Base-by-base conservation (phyloP, 2,329 filamentous ascomycete genomes). In the Paradendryphiella salina region DNA sequence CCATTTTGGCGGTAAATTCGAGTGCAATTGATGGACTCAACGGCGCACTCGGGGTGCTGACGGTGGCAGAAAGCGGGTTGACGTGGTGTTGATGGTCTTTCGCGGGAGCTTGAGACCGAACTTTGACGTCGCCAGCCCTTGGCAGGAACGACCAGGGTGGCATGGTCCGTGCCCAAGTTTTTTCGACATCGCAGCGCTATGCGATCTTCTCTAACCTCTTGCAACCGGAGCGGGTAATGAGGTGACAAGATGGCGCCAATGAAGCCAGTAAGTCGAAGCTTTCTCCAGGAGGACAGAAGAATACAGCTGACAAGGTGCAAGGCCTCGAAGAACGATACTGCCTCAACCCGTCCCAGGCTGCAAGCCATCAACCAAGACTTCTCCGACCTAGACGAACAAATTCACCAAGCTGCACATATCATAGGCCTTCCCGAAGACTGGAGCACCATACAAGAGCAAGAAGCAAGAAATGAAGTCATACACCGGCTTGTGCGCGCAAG, bases 1-100 rank as follows among this genome's bases (percentile, higher is more conserved):
- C 79, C 82, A 85, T 85, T 72, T 71, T 72, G 71, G 57, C 55
- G 38, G 54, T 48, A 17, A 40, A 57, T 58, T 63, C 32, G 45
- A 28, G 49, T 39, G 56, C 64, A 69, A 71, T 72, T 70, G 66
- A 48, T 57, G 46, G 53, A 50, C 54, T 56, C 46, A 58, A 51
- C 49, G 46, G 41, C 39, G 59, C 35, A 47, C 49, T 61, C 44
- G 63, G 62, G 56, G 56, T 52, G 47, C 41, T 54, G 34, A 48
- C 49, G 33, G 43, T 49, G 33, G 26, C 29, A 36, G 35, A 50
- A 40, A 47, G 46, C 52, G 45, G 40, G 46, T 52, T 51, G 54
- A 46, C 46, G 61, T 60, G 57, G 54, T 65, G 66, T 56, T 63
- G 62, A 62, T 56, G 59, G 52, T 47, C 53, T 46, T 54, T 52